phyloP scores from a whole-genome alignment of 495 filamentous ascomycete species.

The Cryomyces minteri region DNA sequence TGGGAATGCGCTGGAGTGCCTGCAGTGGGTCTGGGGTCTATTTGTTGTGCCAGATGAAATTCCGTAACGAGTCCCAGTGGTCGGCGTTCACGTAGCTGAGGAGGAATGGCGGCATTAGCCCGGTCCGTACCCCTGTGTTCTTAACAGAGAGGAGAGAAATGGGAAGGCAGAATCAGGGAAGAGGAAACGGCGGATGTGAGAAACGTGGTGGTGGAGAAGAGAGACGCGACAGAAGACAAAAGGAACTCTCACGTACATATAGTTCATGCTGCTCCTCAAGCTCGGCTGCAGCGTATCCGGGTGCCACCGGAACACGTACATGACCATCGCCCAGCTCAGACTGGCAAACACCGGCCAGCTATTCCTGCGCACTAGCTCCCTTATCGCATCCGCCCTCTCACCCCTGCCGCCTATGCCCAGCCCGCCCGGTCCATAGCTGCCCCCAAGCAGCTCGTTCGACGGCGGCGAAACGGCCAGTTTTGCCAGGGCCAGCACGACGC shows the following conservation, averaged over 20 bases:
- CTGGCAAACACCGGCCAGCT: slow-evolving; percentile 86
- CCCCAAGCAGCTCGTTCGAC: slow-evolving; percentile 6
- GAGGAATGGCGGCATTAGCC: slow-evolving; percentile 9
- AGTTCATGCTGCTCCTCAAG: slow-evolving; percentile 90
- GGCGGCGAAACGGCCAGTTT: slow-evolving; percentile 56
- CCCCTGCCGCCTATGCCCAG: slow-evolving; percentile 25
- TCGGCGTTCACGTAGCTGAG: slow-evolving; percentile 51
- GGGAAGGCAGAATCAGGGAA: slow-evolving; percentile 1
- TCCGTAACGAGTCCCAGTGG: slow-evolving; percentile 66
- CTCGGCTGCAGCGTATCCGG: slow-evolving; percentile 77
- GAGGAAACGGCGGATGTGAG: not conserved
- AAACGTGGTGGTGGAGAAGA: not conserved
- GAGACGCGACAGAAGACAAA: not conserved
- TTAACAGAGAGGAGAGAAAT: not conserved
- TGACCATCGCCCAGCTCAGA: slow-evolving; percentile 76
- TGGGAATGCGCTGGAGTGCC: too few relatives aligned
- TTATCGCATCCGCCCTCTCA: slow-evolving; percentile 1
- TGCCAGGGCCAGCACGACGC: slow-evolving; percentile 67
- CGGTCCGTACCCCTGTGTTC: not conserved
- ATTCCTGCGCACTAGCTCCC: slow-evolving; percentile 37
- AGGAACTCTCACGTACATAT: slow-evolving; percentile 50
- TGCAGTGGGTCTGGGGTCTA: slow-evolving; percentile 19
- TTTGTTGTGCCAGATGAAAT: slow-evolving; percentile 71
- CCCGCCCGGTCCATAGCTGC: not conserved
- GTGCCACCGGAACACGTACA: slow-evolving; percentile 89